Evolutionary conservation across 2,329 filamentous ascomycete species (phyloP).

Genomic region (Botryotinia calthae): DNA sequence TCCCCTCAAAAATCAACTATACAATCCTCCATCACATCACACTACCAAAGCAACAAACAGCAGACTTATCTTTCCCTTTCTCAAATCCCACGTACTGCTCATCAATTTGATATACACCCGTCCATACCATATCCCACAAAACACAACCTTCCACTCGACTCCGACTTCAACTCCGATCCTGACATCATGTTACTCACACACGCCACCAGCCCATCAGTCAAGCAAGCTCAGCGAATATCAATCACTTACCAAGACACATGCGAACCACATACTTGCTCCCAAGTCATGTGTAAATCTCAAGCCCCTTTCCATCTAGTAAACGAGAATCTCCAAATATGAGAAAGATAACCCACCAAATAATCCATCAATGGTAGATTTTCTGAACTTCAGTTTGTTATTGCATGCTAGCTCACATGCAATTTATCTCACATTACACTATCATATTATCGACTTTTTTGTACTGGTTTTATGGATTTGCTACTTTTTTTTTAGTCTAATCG

Average conservation of each 20-base stretch:
- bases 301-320: background rate
- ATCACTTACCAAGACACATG: background rate
- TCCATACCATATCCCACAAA: background rate
- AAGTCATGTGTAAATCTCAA: background rate
- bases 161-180: background rate
- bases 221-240: background rate
- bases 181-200: background rate
- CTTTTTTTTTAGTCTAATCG: slow-evolving; percentile 37
- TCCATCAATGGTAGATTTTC: background rate
- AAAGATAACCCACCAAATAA: background rate
- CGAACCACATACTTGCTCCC: too few species aligned
- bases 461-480: slow-evolving; percentile 34
- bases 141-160: background rate
- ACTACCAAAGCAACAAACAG: background rate
- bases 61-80: background rate
- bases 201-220: background rate
- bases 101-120: background rate
- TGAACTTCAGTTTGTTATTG: background rate
- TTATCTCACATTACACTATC: background rate
- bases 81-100: background rate
- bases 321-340: too few species aligned
- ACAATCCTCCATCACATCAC: background rate
- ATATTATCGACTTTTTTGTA: background rate
- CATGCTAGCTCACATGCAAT: background rate
- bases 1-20: background rate